A percentile compares a stretch with the other conserved stretches of the same genome.
Conservation (phyloP, 2,329 filamentous ascomycete genomes). For the Botryotinia narcissicola region DNA sequence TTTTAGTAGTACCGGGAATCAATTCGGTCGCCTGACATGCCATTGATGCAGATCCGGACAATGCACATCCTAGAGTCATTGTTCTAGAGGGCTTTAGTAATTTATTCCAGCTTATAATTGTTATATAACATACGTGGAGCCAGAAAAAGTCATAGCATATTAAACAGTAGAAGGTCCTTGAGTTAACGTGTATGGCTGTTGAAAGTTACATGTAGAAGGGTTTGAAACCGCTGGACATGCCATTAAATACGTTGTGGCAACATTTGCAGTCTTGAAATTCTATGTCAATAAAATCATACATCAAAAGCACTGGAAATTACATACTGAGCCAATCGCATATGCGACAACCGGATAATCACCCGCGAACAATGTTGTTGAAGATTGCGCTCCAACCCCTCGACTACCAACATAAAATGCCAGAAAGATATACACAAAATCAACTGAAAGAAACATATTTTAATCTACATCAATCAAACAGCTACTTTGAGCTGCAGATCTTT, state of each 20-base stretch:
- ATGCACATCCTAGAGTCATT: background rate
- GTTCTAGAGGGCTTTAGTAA: background rate
- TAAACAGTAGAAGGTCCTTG: constrained; percentile 25
- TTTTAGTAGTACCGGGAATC: constrained; percentile 7
- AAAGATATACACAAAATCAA: background rate
- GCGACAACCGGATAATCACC: constrained; percentile 23
- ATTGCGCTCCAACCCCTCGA: constrained; percentile 8
- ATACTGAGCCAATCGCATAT: constrained; percentile 25
- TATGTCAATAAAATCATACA: background rate
- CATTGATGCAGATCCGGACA: constrained; percentile 16
- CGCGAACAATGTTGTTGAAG: constrained; percentile 19
- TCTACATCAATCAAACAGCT: constrained; percentile 10
- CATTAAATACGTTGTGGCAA: constrained; percentile 26
- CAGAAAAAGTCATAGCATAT: constrained; percentile 23
- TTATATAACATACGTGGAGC: background rate
- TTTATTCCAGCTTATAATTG: too few relatives aligned
- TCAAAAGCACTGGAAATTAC: background rate
- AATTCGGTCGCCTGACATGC: constrained; percentile 13
- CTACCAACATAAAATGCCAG: background rate
- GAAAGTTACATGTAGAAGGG: constrained; percentile 24
- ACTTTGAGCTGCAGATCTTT: background rate
- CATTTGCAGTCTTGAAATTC: constrained; percentile 12
- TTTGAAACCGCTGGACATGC: constrained; percentile 21
- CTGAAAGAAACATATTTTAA: constrained; percentile 1
- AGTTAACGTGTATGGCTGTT: constrained; percentile 27